Evolutionary conservation across 2,329 filamentous ascomycete genomes (phyloP).

Genomic region (Aspergillus melleus): DNA sequence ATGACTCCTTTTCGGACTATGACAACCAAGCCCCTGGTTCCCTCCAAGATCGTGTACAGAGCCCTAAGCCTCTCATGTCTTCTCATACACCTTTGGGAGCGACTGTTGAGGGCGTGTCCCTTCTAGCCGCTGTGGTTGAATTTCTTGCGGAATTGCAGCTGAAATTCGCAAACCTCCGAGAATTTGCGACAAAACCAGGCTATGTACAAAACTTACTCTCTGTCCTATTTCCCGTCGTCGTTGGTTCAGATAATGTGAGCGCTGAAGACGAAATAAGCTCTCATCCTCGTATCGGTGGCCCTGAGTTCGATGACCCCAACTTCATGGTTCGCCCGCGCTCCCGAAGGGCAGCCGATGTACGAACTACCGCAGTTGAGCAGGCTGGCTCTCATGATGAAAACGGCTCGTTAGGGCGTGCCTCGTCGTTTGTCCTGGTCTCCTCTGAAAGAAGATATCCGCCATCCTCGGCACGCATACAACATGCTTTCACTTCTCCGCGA

Average conservation of each 20-base stretch:
- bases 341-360: slow-evolving; percentile 67
- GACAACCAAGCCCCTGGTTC: slow-evolving; percentile 29
- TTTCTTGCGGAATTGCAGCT: slow-evolving; percentile 78
- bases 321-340: slow-evolving; percentile 77
- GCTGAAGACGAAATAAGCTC: slow-evolving; percentile 87
- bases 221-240: slow-evolving; percentile 82
- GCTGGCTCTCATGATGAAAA: slow-evolving; percentile 46
- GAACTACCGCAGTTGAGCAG: slow-evolving; percentile 64
- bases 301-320: slow-evolving; percentile 83
- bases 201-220: slow-evolving; percentile 78
- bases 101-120: slow-evolving; percentile 58
- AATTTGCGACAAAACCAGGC: slow-evolving; percentile 76
- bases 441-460: slow-evolving; percentile 61
- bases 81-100: slow-evolving; percentile 15
- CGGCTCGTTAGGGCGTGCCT: slow-evolving; percentile 72
- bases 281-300: slow-evolving; percentile 74
- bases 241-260: slow-evolving; percentile 79
- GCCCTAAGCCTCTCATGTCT: slow-evolving; percentile 14
- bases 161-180: slow-evolving; percentile 75
- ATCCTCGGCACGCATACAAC: slow-evolving; percentile 63
- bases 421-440: slow-evolving; percentile 87
- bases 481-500: slow-evolving; percentile 62
- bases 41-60: slow-evolving; percentile 13
- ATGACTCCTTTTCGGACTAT: slow-evolving; percentile 58
- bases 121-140: slow-evolving; percentile 73